A percentile compares a stretch with the other conserved stretches of the same genome.
phyloP scores from a whole-genome alignment of 257 asterid species.

The Vinca minor region DNA sequence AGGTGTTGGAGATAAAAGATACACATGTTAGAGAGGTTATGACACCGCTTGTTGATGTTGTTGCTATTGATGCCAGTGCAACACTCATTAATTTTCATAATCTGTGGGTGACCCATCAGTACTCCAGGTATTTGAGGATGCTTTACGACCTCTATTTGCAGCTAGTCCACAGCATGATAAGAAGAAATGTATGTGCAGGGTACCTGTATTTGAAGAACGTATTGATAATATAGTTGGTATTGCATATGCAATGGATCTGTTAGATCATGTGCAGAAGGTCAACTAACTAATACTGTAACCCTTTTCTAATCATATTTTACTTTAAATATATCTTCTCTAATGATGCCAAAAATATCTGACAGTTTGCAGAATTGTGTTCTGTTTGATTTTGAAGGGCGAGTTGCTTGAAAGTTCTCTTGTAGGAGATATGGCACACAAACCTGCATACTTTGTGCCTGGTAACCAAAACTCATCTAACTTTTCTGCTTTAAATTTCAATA shows the following conservation, averaged over 20 bases:
- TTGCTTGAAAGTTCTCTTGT: slow-evolving; percentile 76
- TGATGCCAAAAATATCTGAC: slow-evolving; percentile 34
- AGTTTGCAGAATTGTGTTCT: slow-evolving; percentile 44
- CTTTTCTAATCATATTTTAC: slow-evolving; percentile 11
- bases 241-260: slow-evolving; percentile 99
- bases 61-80: slow-evolving; percentile 89
- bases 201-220: slow-evolving; percentile 95
- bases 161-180: slow-evolving; percentile 8
- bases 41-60: slow-evolving; percentile 98
- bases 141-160: not conserved
- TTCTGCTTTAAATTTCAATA: not conserved
- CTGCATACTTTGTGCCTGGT: slow-evolving; percentile 99
- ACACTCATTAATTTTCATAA: slow-evolving; percentile 84
- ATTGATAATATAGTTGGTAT: slow-evolving; percentile 95
- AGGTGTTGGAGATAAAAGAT: slow-evolving; percentile 93
- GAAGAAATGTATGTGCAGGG: slow-evolving; percentile 44
- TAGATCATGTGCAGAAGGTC: slow-evolving; percentile 91
- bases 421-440: slow-evolving; percentile 93
- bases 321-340: slow-evolving; percentile 23
- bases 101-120: slow-evolving; percentile 95
- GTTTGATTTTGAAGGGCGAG: slow-evolving; percentile 91
- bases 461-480: slow-evolving; percentile 17
- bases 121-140: slow-evolving; percentile 62
- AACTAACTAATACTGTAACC: slow-evolving; percentile 17
- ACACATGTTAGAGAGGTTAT: slow-evolving; percentile 98